These are phyloP conservation scores for Seiridium cupressi DNA, from an alignment of 2,329 filamentous ascomycete genomes.

Conservation along the genomic window DNA sequence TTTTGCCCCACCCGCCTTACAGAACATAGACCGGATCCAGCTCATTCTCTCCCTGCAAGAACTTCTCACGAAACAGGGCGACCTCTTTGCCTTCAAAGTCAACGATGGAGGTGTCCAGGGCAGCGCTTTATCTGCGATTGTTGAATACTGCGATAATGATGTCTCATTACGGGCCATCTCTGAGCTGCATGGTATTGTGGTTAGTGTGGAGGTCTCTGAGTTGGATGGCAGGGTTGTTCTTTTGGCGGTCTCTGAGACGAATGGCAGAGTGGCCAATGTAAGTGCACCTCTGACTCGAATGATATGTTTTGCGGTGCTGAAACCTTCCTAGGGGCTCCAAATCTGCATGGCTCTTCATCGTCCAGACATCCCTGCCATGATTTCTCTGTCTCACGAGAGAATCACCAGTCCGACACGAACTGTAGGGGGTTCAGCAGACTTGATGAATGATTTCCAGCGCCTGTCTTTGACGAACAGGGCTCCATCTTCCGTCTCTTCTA, in stretches of 20 bases:
- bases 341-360: conserved; percentile 25
- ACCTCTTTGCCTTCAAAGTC: conserved; percentile 50
- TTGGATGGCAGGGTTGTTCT: too few species aligned
- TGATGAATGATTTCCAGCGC: conserved; percentile 22
- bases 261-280: conserved; percentile 35
- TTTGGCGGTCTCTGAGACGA: conserved; percentile 36
- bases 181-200: conserved; percentile 32
- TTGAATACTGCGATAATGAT: conserved; percentile 52
- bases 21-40: conserved; percentile 17
- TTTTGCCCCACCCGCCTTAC: conserved; percentile 23
- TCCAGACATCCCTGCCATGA: conserved; percentile 23
- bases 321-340: conserved; percentile 20
- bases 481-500: conserved; percentile 16
- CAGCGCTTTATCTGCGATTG: conserved; percentile 44
- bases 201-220: too few species aligned
- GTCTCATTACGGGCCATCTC: conserved; percentile 39
- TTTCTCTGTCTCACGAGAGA: conserved; percentile 13
- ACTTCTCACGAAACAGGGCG: conserved; percentile 45
- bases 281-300: conserved; percentile 13
- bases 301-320: conserved; percentile 4
- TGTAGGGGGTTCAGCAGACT: conserved; percentile 17
- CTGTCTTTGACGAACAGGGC: conserved; percentile 22
- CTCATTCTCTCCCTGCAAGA: conserved; percentile 37
- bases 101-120: conserved; percentile 34
- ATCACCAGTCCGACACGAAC: conserved; percentile 19